Evolutionary conservation across 768 basidiomycete genomes (phyloP), one percentile per base, ranked within the genome.

Genomic region (Kwoniella sp.): DNA sequence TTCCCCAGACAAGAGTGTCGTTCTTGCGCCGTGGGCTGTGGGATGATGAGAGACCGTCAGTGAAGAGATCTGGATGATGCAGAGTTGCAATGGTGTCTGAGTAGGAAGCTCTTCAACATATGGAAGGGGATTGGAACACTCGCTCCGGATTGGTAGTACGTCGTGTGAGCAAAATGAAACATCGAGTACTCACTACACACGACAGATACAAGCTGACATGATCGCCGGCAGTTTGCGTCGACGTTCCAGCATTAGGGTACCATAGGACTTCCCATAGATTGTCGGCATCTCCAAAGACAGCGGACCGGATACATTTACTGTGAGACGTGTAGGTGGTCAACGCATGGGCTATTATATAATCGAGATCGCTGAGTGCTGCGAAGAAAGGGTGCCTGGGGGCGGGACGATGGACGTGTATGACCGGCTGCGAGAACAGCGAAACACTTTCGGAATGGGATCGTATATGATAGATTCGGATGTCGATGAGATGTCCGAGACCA

Each of bases 11-110:
- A 85, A 15, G 80, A 84, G 62, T 91, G 89, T 65, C 86, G 88
- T 81, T 93, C 91, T 71, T 88, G 87, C 23, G 84, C 79, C 0
- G 90, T 91, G 15, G 91, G 92, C 90, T 92, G 15, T n/a, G n/a
- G n/a, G n/a, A 13, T 45, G 17, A 45, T 9, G 41, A 45, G 5
- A 17, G 5, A 20, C 8, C 41, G 41, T 3, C 9, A 45, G 41
- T 11, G n/a, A n/a, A n/a, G n/a, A n/a, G n/a, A n/a, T n/a, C n/a
- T n/a, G n/a, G n/a, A n/a, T n/a, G n/a, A n/a, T n/a, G n/a, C n/a
- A n/a, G n/a, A n/a, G n/a, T n/a, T n/a, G n/a, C n/a, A n/a, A n/a
- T n/a, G n/a, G n/a, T n/a, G n/a, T n/a, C n/a, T n/a, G n/a, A n/a
- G n/a, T n/a, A n/a, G n/a, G n/a, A n/a, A n/a, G n/a, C n/a, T n/a